Percentiles rank a stretch among this genome's conserved stretches.
These are phyloP conservation scores for Cutaneotrichosporon daszewskae DNA, from an alignment of 1,284 basidiomycete genomes.

Conservation along the genomic window DNA sequence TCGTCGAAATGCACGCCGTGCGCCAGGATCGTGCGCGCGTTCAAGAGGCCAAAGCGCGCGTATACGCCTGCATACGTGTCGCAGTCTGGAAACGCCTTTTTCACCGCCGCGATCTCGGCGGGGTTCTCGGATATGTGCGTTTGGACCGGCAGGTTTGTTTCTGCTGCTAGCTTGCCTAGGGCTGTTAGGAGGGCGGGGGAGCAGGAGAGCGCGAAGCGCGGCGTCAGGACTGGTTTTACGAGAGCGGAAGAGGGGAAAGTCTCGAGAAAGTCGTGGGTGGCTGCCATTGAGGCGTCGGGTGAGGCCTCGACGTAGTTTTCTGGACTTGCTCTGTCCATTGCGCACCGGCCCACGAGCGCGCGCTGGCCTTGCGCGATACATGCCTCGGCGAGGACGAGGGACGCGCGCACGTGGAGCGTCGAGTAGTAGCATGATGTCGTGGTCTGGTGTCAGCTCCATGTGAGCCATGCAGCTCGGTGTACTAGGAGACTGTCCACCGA, in stretches of 20 bases:
- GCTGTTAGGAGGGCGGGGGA: constrained; percentile 62
- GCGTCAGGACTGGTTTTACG: constrained; percentile 85
- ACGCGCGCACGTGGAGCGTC: constrained; percentile 72
- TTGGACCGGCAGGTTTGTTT: constrained; percentile 59
- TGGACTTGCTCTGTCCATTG: constrained; percentile 78
- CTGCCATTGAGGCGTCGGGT: constrained; percentile 54
- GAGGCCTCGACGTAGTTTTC: constrained; percentile 67
- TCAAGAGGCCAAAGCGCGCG: constrained; percentile 69
- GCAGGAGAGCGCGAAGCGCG: constrained; percentile 92
- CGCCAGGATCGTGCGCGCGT: constrained; percentile 75
- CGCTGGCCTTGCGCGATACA: constrained; percentile 70
- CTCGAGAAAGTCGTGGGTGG: constrained; percentile 62
- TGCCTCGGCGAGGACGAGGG: constrained; percentile 73
- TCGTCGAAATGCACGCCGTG: constrained; percentile 70
- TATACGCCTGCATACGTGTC: constrained; percentile 72
- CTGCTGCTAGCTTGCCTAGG: constrained; percentile 56
- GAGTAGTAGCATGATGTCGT: constrained; percentile 92
- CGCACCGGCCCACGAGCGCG: constrained; percentile 85
- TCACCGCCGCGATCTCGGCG: constrained; percentile 65
- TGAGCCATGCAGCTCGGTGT: no score
- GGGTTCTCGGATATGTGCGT: constrained; percentile 89
- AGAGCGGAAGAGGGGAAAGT: constrained; percentile 59
- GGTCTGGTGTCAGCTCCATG: constrained; percentile 54
- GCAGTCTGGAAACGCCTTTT: constrained; percentile 59
- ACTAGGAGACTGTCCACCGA: no score